Conservation (phyloP, 1,139 yeast genomes). For the Diutina catenulata region DNA sequence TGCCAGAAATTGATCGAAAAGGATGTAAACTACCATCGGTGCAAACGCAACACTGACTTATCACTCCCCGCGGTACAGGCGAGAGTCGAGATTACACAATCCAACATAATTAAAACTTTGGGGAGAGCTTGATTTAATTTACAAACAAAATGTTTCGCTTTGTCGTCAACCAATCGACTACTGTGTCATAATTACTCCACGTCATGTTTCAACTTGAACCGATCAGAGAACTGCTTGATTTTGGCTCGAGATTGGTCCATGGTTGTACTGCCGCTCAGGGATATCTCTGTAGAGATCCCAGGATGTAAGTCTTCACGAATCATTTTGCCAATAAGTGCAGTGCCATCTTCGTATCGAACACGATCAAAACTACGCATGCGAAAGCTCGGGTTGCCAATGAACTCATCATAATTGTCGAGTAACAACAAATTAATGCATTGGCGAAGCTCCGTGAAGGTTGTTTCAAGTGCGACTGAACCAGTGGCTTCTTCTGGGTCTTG, state of each 20-base stretch:
- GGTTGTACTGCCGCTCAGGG: slow-evolving; percentile 3
- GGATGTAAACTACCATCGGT: too few species aligned
- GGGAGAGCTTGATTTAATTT: too few species aligned
- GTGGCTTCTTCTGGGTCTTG: slow-evolving; percentile 12
- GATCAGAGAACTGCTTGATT: not conserved
- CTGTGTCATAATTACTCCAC: too few species aligned
- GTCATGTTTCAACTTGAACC: not conserved
- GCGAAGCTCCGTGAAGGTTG: slow-evolving; percentile 46
- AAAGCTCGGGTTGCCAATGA: slow-evolving; percentile 27
- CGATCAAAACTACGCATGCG: slow-evolving; percentile 53
- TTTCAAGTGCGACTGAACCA: slow-evolving; percentile 30
- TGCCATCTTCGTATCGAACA: slow-evolving; percentile 48
- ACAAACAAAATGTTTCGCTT: too few species aligned
- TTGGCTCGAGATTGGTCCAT: slow-evolving; percentile 3
- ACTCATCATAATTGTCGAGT: slow-evolving; percentile 41
- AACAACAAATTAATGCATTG: slow-evolving; percentile 50
- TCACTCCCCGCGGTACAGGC: too few species aligned
- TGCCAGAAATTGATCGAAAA: too few species aligned
- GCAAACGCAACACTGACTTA: too few species aligned
- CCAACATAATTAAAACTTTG: too few species aligned
- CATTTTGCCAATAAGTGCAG: slow-evolving; percentile 35
- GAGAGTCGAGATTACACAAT: too few species aligned
- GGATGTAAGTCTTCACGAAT: slow-evolving; percentile 13
- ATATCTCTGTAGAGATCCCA: slow-evolving; percentile 8
- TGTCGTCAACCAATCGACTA: too few species aligned